Evolutionary conservation across 495 filamentous ascomycete genomes (phyloP).

Genomic region (Entonaema liquescens): DNA sequence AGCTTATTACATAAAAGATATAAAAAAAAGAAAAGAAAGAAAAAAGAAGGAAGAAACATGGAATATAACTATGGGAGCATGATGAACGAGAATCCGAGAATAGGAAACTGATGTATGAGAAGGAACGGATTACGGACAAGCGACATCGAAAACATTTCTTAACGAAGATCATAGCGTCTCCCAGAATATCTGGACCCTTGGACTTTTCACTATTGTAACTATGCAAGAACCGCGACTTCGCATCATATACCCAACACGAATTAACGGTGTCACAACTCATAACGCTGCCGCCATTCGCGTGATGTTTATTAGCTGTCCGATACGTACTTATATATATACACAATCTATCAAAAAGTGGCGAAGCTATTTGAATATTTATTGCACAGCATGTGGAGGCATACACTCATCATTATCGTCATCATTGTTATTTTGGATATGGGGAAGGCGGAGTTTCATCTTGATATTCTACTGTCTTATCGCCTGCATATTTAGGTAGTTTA

Average conservation of each 20-base stretch:
- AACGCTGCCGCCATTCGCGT: constrained; percentile 11
- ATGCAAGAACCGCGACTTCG: constrained; percentile 25
- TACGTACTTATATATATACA: constrained; percentile 17
- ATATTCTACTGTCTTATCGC: constrained; percentile 2
- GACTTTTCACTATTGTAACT: constrained; percentile 33
- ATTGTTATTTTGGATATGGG: neutral
- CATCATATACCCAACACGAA: constrained; percentile 40
- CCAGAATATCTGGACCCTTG: constrained; percentile 19
- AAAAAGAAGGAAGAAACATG: constrained; percentile 2
- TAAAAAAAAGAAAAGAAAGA: neutral
- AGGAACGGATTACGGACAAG: constrained; percentile 27
- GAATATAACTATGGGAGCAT: constrained; percentile 21
- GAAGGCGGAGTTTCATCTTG: neutral
- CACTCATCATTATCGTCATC: neutral
- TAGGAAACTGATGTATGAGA: constrained; percentile 26
- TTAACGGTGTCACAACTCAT: constrained; percentile 10
- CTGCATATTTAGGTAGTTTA: neutral
- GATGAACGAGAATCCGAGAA: constrained; percentile 30
- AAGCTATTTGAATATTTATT: constrained; percentile 17
- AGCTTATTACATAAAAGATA: neutral
- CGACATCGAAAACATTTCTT: constrained; percentile 34
- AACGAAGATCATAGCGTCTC: constrained; percentile 26
- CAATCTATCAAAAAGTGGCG: constrained; percentile 23
- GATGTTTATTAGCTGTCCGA: constrained; percentile 27
- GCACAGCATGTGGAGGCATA: neutral